Base-by-base conservation (phyloP, 1,284 basidiomycete genomes). In the Fomitopsis palustris region DNA sequence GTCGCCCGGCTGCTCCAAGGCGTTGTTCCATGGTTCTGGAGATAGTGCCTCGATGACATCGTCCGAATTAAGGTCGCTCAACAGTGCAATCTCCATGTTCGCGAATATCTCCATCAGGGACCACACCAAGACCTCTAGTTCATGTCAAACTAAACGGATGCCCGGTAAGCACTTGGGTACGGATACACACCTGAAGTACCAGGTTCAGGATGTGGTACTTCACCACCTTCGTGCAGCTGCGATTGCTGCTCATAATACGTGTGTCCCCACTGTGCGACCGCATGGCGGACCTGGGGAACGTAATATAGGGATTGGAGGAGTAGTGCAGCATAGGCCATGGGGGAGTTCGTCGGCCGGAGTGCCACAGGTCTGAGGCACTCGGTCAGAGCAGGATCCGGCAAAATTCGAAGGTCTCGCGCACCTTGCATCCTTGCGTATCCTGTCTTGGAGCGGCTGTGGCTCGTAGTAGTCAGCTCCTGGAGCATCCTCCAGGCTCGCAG, bases 261-360 rank as follows among this genome's bases (percentile, higher is more conserved):
- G 16, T 81, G 75, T 29, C 76, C 74, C 68, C 86, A 78, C 12
- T 67, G 72, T 1, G 86, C 79, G 37, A 86, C 72, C 2, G 76
- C 72, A 51, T 79, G 65, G 41, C 86, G 78, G 31, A 90, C 79
- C 77, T 90, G 88, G 1, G 87, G 88, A 4, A 91, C 77, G 62
- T 81, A 81, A 66, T 81, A 88, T 4, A 91, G 65, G 0, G 80
- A 83, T 66, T 90, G 87, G 4, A 89, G 64, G 29, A 87, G 78
- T 63, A 88, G 72, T 1, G 83, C 81, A 23, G 85, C 85, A 62
- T 89, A 86, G 2, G 79, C 77, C 49, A 81, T 70, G 1, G 75
- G 72, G 2, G 82, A 70, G 16, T 71, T 65, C n/a, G 81, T 81
- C 0, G 86, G 80, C 23, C 88, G 85, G 19, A 90, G 65, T 3